A percentile compares a stretch with the other conserved stretches of the same genome.
Conservation (phyloP, 108 stramenopile genomes). For the Skeletonema marinoi region DNA sequence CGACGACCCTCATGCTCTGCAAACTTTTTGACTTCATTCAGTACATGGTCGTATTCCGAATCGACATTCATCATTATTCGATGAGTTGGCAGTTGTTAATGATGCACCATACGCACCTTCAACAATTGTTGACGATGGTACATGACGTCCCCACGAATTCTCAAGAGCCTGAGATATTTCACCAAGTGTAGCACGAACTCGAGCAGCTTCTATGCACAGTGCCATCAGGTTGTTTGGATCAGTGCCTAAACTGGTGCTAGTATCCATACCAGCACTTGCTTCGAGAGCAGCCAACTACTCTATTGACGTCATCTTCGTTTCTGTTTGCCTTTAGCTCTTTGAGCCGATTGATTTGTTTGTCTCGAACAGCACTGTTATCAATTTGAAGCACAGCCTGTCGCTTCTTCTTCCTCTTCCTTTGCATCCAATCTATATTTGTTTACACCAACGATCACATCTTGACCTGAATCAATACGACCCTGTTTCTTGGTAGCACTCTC, state of each 20-base stretch:
- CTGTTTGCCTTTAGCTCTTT: constrained; percentile 71
- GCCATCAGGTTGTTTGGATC: constrained; percentile 91
- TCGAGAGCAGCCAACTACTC: constrained; percentile 70
- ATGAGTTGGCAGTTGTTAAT: constrained; percentile 41
- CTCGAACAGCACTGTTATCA: constrained; percentile 88
- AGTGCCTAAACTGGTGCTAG: constrained; percentile 75
- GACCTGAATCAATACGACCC: constrained; percentile 69
- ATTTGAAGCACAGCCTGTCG: constrained; percentile 84
- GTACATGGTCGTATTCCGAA: constrained; percentile 79
- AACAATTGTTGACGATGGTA: constrained; percentile 85
- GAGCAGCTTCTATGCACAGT: constrained; percentile 93
- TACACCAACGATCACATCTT: constrained; percentile 95
- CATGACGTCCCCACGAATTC: constrained; percentile 95
- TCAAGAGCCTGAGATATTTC: constrained; percentile 96
- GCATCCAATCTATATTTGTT: constrained; percentile 91
- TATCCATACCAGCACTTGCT: constrained; percentile 67
- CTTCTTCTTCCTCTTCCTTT: constrained; percentile 74
- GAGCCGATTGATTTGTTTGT: constrained; percentile 81
- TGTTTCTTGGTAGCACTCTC: constrained; percentile 96
- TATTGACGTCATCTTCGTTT: constrained; percentile 70
- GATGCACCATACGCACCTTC: constrained; percentile 93
- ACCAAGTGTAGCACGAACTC: constrained; percentile 90
- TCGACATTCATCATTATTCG: constrained; percentile 30
- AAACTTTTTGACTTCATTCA: constrained; percentile 87
- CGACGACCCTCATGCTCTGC: constrained; percentile 91